Evolutionary conservation across 2,329 filamentous ascomycete genomes (phyloP).

Genomic region (Juglanconis sp.): DNA sequence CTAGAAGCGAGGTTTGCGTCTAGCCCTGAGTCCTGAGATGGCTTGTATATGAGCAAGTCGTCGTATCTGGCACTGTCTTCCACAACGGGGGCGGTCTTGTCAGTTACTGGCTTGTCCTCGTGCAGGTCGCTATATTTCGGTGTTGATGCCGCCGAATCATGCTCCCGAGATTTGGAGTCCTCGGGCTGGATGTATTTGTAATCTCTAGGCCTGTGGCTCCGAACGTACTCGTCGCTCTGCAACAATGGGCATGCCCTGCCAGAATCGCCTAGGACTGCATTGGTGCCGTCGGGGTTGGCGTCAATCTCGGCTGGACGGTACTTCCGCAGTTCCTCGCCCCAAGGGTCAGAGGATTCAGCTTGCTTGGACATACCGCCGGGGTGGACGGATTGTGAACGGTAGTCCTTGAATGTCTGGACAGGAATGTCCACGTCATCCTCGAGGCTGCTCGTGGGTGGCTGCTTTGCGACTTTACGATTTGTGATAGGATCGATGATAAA

Average conservation of each 20-base stretch:
- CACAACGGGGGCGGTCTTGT: neutral
- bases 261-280: neutral
- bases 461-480: constrained; percentile 46
- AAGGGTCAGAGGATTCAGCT: constrained; percentile 25
- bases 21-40: constrained; percentile 11
- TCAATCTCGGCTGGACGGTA: constrained; percentile 33
- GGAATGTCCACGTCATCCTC: constrained; percentile 24
- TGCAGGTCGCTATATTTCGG: neutral
- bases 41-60: constrained; percentile 25
- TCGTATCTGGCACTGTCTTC: constrained; percentile 23
- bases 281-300: constrained; percentile 20
- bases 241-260: constrained; percentile 2
- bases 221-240: constrained; percentile 29
- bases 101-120: constrained; percentile 11
- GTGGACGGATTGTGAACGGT: constrained; percentile 32
- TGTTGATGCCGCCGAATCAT: too few relatives aligned
- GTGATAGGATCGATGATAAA: constrained; percentile 58
- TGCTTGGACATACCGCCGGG: constrained; percentile 21
- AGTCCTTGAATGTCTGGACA: constrained; percentile 30
- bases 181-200: neutral
- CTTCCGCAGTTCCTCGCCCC: constrained; percentile 32
- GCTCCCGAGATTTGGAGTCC: constrained; percentile 1
- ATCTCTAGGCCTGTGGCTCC: constrained; percentile 24
- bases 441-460: constrained; percentile 19
- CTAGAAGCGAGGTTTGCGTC: constrained; percentile 20